Evolutionary conservation across 2,329 filamentous ascomycete species (phyloP).

Genomic region (Dactylellina drechsleri): DNA sequence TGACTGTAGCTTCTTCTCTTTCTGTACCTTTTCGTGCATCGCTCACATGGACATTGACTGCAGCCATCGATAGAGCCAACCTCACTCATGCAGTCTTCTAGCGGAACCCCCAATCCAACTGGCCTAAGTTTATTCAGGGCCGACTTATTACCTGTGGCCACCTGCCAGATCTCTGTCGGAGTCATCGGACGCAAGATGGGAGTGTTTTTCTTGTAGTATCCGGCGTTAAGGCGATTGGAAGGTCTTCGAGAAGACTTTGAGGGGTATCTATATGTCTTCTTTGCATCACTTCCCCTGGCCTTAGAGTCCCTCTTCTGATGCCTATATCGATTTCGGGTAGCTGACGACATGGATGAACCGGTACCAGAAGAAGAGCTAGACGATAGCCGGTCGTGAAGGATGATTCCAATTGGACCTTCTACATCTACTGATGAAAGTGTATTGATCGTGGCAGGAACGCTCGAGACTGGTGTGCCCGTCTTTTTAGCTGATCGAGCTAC

Average conservation of each 20-base stretch:
- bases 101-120: constrained; percentile 19
- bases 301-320: constrained; percentile 14
- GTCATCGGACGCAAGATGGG: constrained; percentile 37
- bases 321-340: background rate
- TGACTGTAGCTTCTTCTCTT: constrained; percentile 2
- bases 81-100: constrained; percentile 39
- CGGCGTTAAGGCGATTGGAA: constrained; percentile 46
- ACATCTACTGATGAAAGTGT: constrained; percentile 1
- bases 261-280: constrained; percentile 43
- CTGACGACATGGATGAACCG: constrained; percentile 23
- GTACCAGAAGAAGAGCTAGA: constrained; percentile 9
- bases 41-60: constrained; percentile 15
- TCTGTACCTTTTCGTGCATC: constrained; percentile 22
- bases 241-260: constrained; percentile 40
- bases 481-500: constrained; percentile 29
- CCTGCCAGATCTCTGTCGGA: constrained; percentile 30
- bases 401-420: background rate
- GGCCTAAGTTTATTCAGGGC: constrained; percentile 31
- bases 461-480: constrained; percentile 35
- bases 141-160: constrained; percentile 25
- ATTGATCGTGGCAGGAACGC: constrained; percentile 33
- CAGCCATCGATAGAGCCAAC: constrained; percentile 27
- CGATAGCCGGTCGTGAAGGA: background rate
- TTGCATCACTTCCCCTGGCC: constrained; percentile 16
- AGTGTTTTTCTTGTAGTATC: constrained; percentile 39